These are phyloP conservation scores for Aspergillus indologenus DNA, from an alignment of 495 filamentous ascomycete species.

Conservation along the genomic window DNA sequence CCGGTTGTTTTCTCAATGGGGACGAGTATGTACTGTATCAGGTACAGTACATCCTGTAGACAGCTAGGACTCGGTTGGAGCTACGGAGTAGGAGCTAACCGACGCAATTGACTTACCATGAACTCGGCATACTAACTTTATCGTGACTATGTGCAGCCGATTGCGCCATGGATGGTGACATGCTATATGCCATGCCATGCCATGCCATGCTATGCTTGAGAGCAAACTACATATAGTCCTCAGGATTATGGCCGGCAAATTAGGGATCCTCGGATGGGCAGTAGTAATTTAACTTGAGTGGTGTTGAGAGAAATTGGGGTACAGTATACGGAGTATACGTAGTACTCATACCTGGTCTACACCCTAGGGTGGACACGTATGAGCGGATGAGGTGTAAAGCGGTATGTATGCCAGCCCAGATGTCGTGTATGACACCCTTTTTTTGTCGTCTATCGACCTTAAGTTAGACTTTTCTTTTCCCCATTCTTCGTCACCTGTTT, in stretches of 20 bases:
- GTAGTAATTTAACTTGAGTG: background rate
- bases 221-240: background rate
- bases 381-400: constrained; percentile 1
- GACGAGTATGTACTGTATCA: background rate
- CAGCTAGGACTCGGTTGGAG: too few relatives aligned
- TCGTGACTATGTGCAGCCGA: background rate
- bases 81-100: too few relatives aligned
- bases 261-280: background rate
- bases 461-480: constrained; percentile 9
- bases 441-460: constrained; percentile 11
- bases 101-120: background rate
- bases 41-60: too few relatives aligned
- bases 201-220: background rate
- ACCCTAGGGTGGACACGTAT: constrained; percentile 3
- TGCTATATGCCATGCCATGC: background rate
- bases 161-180: background rate
- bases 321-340: too few relatives aligned
- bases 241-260: background rate
- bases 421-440: background rate
- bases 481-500: constrained; percentile 19
- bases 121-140: background rate
- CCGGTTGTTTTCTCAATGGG: background rate
- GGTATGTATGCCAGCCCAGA: background rate
- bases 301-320: background rate
- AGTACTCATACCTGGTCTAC: too few relatives aligned